Evolutionary conservation across 148 eudicot genomes (phyloP), one percentile per base, ranked within the genome.

Genomic region (Rhododendron ovatum): DNA sequence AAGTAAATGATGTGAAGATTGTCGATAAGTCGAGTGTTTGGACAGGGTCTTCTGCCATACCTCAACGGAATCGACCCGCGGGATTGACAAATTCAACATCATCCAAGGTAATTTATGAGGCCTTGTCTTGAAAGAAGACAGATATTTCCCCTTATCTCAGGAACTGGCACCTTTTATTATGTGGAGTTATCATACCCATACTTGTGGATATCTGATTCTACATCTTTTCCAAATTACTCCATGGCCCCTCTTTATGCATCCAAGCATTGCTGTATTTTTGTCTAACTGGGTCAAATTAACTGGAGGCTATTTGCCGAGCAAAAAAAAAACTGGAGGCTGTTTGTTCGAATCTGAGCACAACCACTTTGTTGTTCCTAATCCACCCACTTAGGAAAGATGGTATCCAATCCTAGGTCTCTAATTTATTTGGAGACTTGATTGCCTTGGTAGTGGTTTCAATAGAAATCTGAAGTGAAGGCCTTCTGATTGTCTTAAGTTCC

Each of bases 101-200:
- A 55, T 86, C 95, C 41, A 92, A 93, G 98, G 98, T 97, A 94
- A 86, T 51, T 77, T 71, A 63, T 24, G 26, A 63, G 61, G 78
- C 55, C 45, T 81, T 82, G 41, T 87, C 57, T 78, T 47, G 11
- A 81, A 26, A 63, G 71, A 28, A 39, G 53, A 57, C 73, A 41
- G 80, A 51, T 83, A 81, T 86, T 85, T 17, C 35, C 43, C 50
- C 10, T 76, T 24, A 1, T 37, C 33, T 39, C 15, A 22, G 50
- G 43, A 84, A 26, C 43, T 65, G 43, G 35, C 85, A 67, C 48
- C 57, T 45, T 69, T 30, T 37, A 24, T 50, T 61, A 28, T 30
- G 14, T 10, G 47, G 78, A 75, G 77, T 73, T 28, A 73, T 30
- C 30, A 22, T 65, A 2, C 3, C 14, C 73, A 26, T 65, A 26